A percentile compares a stretch with the other conserved stretches of the same genome.
Evolutionary conservation across 306 rosid genomes (phyloP).

Genomic region (Casuarina equisetifolia): DNA sequence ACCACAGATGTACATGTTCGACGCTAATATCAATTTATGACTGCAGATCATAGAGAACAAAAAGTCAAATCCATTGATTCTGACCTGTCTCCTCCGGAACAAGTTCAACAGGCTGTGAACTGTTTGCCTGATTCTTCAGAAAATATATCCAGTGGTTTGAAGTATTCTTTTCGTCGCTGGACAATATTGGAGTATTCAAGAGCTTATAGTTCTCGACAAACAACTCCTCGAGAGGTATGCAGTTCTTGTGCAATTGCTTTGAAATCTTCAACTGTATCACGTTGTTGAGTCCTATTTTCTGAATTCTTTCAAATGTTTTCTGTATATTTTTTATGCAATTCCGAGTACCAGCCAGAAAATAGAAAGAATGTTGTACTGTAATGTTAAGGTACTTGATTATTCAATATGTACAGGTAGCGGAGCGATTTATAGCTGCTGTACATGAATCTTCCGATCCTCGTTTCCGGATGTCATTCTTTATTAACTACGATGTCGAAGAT

Average conservation of each 20-base stretch:
- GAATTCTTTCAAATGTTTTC: neutral
- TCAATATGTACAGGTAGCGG: conserved; percentile 61
- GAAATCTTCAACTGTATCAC: neutral
- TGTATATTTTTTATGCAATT: neutral
- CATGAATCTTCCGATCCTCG: conserved; percentile 53
- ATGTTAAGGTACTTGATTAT: neutral
- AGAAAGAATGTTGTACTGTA: neutral
- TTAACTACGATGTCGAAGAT: conserved; percentile 54
- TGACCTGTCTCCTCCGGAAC: conserved; percentile 53
- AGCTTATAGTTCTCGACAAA: conserved; percentile 59
- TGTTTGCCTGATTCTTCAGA: conserved; percentile 49
- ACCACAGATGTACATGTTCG: too few relatives aligned
- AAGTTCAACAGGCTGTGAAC: conserved; percentile 57
- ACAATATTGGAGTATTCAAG: conserved; percentile 72
- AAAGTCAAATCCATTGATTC: conserved; percentile 57
- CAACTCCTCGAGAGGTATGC: conserved; percentile 70
- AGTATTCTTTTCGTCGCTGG: conserved; percentile 54
- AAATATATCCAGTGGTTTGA: conserved; percentile 22
- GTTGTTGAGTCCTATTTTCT: neutral
- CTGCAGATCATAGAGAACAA: conserved; percentile 51
- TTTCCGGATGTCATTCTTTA: conserved; percentile 75
- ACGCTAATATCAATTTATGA: conserved; percentile 12
- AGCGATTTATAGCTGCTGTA: conserved; percentile 59
- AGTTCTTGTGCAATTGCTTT: neutral
- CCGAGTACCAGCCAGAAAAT: neutral